Percentiles rank a stretch among this genome's conserved stretches.
Conservation (phyloP, 257 asterid genomes). For the Penstemon eatonii region DNA sequence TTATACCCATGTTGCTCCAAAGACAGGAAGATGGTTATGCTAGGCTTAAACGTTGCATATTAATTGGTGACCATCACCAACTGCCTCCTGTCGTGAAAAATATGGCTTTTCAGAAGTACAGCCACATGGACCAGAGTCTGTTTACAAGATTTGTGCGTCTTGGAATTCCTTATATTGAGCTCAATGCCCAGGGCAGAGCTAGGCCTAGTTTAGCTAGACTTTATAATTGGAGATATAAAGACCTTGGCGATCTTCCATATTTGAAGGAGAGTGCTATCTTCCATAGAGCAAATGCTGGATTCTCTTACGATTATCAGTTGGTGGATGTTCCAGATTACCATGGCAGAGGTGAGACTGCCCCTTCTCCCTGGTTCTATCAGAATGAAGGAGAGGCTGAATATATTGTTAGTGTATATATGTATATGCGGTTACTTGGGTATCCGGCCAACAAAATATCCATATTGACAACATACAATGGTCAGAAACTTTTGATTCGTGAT, state of each 20-base stretch:
- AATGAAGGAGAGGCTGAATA: constrained; percentile 99
- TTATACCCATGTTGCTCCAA: constrained; percentile 96
- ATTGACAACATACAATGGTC: constrained; percentile 96
- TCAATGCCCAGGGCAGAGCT: constrained; percentile 98
- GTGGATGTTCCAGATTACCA: constrained; percentile 89
- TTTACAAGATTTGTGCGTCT: constrained; percentile 96
- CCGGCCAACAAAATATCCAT: constrained; percentile 95
- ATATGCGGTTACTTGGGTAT: constrained; percentile 96
- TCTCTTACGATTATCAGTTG: constrained; percentile 85
- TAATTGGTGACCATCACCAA: constrained; percentile 99
- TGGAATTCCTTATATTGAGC: constrained; percentile 95
- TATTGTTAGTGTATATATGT: constrained; percentile 84
- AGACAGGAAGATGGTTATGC: constrained; percentile 99
- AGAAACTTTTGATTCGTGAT: constrained; percentile 95
- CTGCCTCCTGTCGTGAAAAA: constrained; percentile 98
- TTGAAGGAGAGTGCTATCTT: constrained; percentile 66
- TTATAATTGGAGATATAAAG: constrained; percentile 95
- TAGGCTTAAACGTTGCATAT: constrained; percentile 94
- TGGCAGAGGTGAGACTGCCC: constrained; percentile 95
- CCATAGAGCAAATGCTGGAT: constrained; percentile 85
- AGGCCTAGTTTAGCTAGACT: constrained; percentile 94
- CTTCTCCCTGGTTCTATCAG: constrained; percentile 99
- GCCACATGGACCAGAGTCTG: constrained; percentile 99
- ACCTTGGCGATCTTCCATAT: constrained; percentile 88
- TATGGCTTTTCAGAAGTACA: constrained; percentile 99